Base-by-base conservation (phyloP, 108 stramenopile genomes). In the Skeletonema costatum region DNA sequence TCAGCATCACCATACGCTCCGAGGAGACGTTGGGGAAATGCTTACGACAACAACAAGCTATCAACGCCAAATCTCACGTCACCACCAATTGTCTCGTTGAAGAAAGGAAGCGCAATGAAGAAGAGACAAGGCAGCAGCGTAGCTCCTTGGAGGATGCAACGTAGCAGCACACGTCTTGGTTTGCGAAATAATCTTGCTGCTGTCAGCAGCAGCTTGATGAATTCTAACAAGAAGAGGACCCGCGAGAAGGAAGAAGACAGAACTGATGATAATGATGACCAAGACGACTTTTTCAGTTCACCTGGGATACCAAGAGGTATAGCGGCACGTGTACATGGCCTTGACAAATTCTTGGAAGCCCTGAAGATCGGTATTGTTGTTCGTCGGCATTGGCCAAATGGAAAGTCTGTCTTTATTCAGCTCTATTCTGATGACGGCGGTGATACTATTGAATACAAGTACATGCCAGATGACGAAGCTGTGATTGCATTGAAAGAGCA, bases 311-410 rank as follows among this genome's bases (percentile, higher is more conserved):
- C 81, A 60, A 66, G 81, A 44, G 81, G 81, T 21, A 71, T 82
- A 35, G 91, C 89, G 41, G 91, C 90, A 53, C 72, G 91, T 73
- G 85, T 87, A 12, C 87, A 92, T 83, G 95, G 90, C 7, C 81
- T 96, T 74, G 79, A 75, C 12, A 80, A 82, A 33, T 97, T 97
- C 66, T 82, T 94, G 29, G 82, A 81, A 59, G 96, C 96, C 12
- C 64, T 97, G 58, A 85, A 90, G 36, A 66, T 87, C 62, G 96
- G 96, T 10, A 89, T 97, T 53, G 92, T 97, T 36, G 81, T 97
- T 21, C 79, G 93, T 16, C 78, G 91, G 6, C 96, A 97, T 77
- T 88, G 90, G 64, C 85, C 93, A 17, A 79, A 75, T 25, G 75
- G 83, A 42, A 83, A 87, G 29, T 81, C 92, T 17, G 79, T 86